Evolutionary conservation across 2,329 filamentous ascomycete species (phyloP).

Genomic region (Fusarium anguioides): DNA sequence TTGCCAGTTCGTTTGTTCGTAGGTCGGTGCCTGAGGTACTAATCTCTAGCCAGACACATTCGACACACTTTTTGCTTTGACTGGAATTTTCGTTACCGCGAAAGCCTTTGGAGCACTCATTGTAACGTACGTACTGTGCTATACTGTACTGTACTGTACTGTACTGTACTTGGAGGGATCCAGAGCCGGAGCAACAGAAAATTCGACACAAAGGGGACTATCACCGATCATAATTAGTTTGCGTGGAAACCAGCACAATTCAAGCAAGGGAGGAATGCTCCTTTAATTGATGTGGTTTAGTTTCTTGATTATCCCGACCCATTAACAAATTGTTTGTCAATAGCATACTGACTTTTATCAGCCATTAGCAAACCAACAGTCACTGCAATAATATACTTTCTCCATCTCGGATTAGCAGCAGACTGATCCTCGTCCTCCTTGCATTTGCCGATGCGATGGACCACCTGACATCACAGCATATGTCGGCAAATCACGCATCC

Average conservation of each 20-base stretch:
- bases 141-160: too few relatives aligned
- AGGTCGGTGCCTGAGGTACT: conserved; percentile 13
- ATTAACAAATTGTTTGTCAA: neutral
- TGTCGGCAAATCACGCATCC: conserved; percentile 44
- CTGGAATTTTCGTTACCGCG: conserved; percentile 35
- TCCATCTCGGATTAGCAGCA: conserved; percentile 9
- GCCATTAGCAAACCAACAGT: neutral
- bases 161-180: too few relatives aligned
- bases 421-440: conserved; percentile 12
- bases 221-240: conserved; percentile 5
- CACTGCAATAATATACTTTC: conserved; percentile 2
- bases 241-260: conserved; percentile 1
- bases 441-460: conserved; percentile 1
- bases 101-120: too few relatives aligned
- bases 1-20: neutral
- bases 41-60: conserved; percentile 6
- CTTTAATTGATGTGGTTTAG: neutral
- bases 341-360: neutral
- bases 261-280: conserved; percentile 4
- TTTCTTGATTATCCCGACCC: neutral
- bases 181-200: conserved; percentile 15
- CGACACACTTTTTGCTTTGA: conserved; percentile 7
- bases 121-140: too few relatives aligned
- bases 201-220: conserved; percentile 13
- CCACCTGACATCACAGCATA: conserved; percentile 10